Conservation (phyloP, 306 rosid genomes). For the Vigna reflexopilosa region DNA sequence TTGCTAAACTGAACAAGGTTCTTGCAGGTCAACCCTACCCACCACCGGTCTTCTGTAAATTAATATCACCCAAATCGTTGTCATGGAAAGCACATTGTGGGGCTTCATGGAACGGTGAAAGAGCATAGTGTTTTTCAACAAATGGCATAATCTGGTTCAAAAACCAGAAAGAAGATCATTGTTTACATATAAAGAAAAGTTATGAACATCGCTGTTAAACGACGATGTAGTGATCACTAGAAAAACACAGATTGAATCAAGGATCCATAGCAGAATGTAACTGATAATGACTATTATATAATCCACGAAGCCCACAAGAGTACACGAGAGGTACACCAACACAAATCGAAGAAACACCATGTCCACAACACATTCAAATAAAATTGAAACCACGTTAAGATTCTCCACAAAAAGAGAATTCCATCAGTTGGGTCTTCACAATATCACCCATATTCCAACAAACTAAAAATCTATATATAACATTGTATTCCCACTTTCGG, state of each 20-base stretch:
- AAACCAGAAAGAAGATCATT: neutral
- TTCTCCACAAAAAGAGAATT: slow-evolving; percentile 69
- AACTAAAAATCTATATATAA: slow-evolving; percentile 42
- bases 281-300: slow-evolving; percentile 7
- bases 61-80: neutral
- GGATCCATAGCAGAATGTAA: slow-evolving; percentile 6
- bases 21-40: neutral
- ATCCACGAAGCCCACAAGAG: slow-evolving; percentile 34
- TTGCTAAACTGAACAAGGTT: neutral
- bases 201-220: neutral
- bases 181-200: neutral
- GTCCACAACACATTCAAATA: slow-evolving; percentile 3
- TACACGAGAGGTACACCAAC: slow-evolving; percentile 50
- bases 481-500: slow-evolving; percentile 40
- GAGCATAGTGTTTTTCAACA: too few relatives aligned
- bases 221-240: neutral
- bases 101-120: too few relatives aligned
- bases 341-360: slow-evolving; percentile 16
- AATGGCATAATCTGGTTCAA: neutral
- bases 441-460: slow-evolving; percentile 31
- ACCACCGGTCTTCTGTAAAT: neutral
- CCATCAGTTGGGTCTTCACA: slow-evolving; percentile 8
- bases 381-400: slow-evolving; percentile 28
- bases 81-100: too few relatives aligned
- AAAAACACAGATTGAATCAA: neutral